phyloP scores from a whole-genome alignment of 2,329 filamentous ascomycete species.

The Proliferodiscus dingleyae region DNA sequence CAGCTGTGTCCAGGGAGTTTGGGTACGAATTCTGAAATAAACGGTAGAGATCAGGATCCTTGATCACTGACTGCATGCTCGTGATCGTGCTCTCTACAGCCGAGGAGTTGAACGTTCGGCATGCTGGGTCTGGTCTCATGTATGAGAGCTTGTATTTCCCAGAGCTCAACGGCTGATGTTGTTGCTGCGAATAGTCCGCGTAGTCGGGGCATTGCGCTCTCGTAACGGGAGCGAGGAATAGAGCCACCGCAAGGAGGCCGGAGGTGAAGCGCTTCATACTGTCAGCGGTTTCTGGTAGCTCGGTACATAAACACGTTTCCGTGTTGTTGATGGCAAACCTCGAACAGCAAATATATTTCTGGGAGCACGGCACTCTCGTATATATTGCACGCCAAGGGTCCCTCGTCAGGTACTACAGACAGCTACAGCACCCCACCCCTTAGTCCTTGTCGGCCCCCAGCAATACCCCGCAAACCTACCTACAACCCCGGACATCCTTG shows the following conservation, averaged over 20 bases:
- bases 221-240: neutral
- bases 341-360: no score
- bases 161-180: constrained; percentile 68
- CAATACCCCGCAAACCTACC: no score
- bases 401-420: no score
- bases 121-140: constrained; percentile 70
- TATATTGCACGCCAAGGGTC: no score
- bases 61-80: constrained; percentile 62
- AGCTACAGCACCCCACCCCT: no score
- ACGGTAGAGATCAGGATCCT: constrained; percentile 69
- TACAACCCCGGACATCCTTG: no score
- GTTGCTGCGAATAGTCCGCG: constrained; percentile 50
- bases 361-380: no score
- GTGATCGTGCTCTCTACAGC: constrained; percentile 72
- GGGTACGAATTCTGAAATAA: constrained; percentile 70
- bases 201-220: constrained; percentile 57
- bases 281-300: no score
- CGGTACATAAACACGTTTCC: no score
- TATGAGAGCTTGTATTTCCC: constrained; percentile 73
- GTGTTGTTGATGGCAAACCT: no score
- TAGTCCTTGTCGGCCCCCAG: no score
- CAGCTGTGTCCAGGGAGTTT: constrained; percentile 70
- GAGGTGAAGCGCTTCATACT: constrained; percentile 8
- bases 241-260: constrained; percentile 3
- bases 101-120: constrained; percentile 75